phyloP scores from a whole-genome alignment of 768 basidiomycete species.

The Lactifluus hygrophoroides region DNA sequence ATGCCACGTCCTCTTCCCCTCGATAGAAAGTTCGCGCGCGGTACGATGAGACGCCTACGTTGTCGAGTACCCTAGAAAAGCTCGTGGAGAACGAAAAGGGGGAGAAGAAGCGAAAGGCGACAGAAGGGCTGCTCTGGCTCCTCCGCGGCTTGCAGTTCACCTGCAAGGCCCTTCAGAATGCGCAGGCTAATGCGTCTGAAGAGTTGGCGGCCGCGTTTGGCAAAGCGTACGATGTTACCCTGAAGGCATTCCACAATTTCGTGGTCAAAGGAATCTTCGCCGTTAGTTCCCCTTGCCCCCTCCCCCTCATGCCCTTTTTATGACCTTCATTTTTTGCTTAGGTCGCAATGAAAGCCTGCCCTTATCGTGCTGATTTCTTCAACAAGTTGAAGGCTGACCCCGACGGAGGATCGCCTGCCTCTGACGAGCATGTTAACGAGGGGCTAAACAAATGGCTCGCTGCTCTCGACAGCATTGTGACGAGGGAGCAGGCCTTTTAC shows the following conservation, averaged over 20 bases:
- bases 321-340: slow-evolving; percentile 22
- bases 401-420: slow-evolving; percentile 28
- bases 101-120: slow-evolving; percentile 83
- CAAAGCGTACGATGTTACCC: slow-evolving; percentile 69
- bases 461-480: slow-evolving; percentile 43
- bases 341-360: slow-evolving; percentile 63
- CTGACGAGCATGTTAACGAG: slow-evolving; percentile 37
- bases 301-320: neutral
- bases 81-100: slow-evolving; percentile 77
- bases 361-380: slow-evolving; percentile 51
- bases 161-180: slow-evolving; percentile 62
- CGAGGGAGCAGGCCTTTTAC: slow-evolving; percentile 40
- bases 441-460: slow-evolving; percentile 45
- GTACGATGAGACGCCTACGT: slow-evolving; percentile 53
- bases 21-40: slow-evolving; percentile 88
- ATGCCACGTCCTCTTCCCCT: neutral
- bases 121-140: slow-evolving; percentile 91
- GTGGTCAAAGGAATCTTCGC: slow-evolving; percentile 48
- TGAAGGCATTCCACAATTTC: slow-evolving; percentile 83
- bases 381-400: slow-evolving; percentile 40
- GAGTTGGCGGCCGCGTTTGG: slow-evolving; percentile 72
- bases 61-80: slow-evolving; percentile 72
- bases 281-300: slow-evolving; percentile 31
- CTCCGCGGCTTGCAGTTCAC: slow-evolving; percentile 89
- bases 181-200: slow-evolving; percentile 50